Base-by-base conservation (phyloP, 805 yeast genomes). In the Hanseniaspora singularis region DNA sequence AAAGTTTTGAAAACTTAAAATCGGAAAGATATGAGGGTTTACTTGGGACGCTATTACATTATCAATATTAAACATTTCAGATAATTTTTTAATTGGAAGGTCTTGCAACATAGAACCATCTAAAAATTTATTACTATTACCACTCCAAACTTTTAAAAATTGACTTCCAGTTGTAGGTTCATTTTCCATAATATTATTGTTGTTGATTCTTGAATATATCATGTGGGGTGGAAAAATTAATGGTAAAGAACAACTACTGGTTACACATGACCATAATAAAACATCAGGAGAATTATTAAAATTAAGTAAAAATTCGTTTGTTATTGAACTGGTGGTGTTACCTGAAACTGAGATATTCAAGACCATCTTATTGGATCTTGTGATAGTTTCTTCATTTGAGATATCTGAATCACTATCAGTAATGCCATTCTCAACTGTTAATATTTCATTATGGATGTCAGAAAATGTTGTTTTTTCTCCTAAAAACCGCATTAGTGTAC, bases 11-110 rank as follows among this genome's bases (percentile, higher is more conserved):
- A 43, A 6, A 23, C 36, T 40, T 4, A 92, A 68, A 42, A 89
- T 72, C 0, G 98, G 98, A 2, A 83, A 84, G 14, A 92, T 94
- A 60, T 92, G 98, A 0, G 96, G 94, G 58, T 92, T 92, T 1
- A 92, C 98, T 61, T 92, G 99, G 38, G 95, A 89, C 0, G 96
- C 98, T 54, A 92, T 87, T 51, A 92, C 88, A 61, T 92, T 96
- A 60, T 92, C 95, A 26, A 92, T 96, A 57, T 92, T 89, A 62
- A 92, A 92, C 95, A 92, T 87, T 59, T 92, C 98, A 18, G 94
- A 81, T 19, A 92, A 68, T 54, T 96, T 72, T 1, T 94, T 72
- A 23, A 87, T 80, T 3, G 99, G 99, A 44, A 92, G 65, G 61
- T 92, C 99, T 52, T 85, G 84, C 57, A 89, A 94, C 7, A 92